Evolutionary conservation across 2,329 filamentous ascomycete genomes (phyloP).

Genomic region (Ophiostoma triangulosporum): DNA sequence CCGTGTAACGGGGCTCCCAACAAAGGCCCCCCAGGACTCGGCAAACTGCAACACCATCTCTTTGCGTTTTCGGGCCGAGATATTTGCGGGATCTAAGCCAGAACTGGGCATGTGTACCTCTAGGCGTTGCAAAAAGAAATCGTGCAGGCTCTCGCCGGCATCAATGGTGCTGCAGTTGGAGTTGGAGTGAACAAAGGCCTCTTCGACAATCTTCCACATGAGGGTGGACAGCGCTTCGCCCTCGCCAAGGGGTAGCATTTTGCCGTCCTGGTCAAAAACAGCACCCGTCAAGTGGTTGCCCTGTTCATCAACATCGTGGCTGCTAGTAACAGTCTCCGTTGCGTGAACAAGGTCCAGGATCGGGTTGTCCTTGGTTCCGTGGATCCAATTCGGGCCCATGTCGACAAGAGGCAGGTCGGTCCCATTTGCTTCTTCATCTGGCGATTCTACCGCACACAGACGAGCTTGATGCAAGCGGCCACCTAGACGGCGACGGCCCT

Average conservation of each 20-base stretch:
- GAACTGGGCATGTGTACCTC: conserved; percentile 24
- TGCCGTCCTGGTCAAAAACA: conserved; percentile 43
- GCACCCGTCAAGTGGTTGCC: conserved; percentile 6
- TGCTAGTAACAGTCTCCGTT: conserved; percentile 38
- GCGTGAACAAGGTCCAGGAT: conserved; percentile 52
- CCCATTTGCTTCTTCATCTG: background rate
- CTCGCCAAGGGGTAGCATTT: conserved; percentile 31
- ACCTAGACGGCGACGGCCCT: conserved; percentile 53
- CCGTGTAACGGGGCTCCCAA: conserved; percentile 47
- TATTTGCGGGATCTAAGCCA: conserved; percentile 18
- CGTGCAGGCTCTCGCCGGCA: conserved; percentile 33
- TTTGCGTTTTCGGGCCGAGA: conserved; percentile 25
- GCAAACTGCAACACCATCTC: conserved; percentile 37
- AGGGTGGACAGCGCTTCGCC: conserved; percentile 34
- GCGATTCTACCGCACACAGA: conserved; percentile 18
- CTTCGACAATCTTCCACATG: conserved; percentile 55
- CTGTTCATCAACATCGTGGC: conserved; percentile 38
- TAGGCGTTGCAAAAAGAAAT: conserved; percentile 38
- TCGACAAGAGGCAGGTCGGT: conserved; percentile 36
- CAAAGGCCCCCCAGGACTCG: conserved; percentile 57
- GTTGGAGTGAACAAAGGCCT: conserved; percentile 55
- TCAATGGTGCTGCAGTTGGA: conserved; percentile 35
- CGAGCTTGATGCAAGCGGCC: conserved; percentile 45
- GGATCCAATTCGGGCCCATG: conserved; percentile 67
- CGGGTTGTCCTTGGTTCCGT: conserved; percentile 58